phyloP scores from a whole-genome alignment of 768 basidiomycete genomes.

The Tephrocybe rancida region DNA sequence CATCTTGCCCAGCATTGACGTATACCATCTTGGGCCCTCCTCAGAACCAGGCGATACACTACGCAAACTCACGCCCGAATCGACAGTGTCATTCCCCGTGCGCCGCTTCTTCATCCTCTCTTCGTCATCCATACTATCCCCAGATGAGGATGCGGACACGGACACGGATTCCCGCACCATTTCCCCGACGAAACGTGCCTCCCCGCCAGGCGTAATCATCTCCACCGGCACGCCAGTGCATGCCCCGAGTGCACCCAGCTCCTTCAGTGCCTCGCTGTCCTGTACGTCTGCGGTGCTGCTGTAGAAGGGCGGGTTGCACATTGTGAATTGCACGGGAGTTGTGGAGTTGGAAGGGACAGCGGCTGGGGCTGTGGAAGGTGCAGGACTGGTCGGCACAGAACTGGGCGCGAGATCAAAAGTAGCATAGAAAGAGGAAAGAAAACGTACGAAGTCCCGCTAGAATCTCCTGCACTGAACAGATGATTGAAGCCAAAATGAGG shows the following conservation, averaged over 20 bases:
- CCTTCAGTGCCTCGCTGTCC: conserved; percentile 62
- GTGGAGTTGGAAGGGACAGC: no score
- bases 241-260: conserved; percentile 70
- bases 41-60: background rate
- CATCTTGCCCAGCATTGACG: conserved; percentile 89
- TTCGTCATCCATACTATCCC: background rate
- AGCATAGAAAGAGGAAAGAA: background rate
- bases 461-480: conserved; percentile 2
- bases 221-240: conserved; percentile 88
- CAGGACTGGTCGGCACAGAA: background rate
- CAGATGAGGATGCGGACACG: background rate
- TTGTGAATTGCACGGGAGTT: conserved; percentile 70
- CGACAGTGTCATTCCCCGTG: background rate
- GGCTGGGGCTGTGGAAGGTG: background rate
- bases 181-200: conserved; percentile 69
- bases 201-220: conserved; percentile 90
- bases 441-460: background rate
- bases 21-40: conserved; percentile 72
- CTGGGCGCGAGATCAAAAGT: background rate
- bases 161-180: conserved; percentile 79
- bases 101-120: background rate
- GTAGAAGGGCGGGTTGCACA: conserved; percentile 99
- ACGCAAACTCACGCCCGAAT: background rate
- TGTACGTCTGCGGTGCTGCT: conserved; percentile 68
- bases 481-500: conserved; percentile 15